Conservation (phyloP, 116 monocot species). For the Dioscorea cayenensis region DNA sequence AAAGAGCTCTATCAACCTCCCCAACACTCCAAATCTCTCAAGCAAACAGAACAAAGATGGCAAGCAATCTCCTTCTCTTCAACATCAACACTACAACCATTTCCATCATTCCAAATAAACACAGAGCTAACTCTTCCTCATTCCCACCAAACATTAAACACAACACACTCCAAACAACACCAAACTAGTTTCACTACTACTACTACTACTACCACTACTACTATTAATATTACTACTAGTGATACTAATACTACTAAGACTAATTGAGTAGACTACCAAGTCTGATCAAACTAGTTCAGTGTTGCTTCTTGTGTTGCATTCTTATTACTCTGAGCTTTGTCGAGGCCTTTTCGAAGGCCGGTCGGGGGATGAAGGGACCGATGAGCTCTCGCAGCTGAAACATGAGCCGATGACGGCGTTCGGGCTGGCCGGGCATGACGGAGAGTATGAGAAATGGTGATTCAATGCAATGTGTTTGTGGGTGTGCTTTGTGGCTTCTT, state of each 20-base stretch:
- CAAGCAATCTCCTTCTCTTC: neutral
- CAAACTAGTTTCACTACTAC: no score
- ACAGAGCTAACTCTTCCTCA: no score
- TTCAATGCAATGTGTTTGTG: conserved; percentile 3
- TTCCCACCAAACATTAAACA: no score
- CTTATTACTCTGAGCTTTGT: conserved; percentile 4
- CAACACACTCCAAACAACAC: no score
- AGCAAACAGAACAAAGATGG: conserved; percentile 1
- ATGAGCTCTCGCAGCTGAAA: conserved; percentile 59
- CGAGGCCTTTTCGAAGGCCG: neutral
- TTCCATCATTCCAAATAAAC: no score
- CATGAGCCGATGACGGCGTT: conserved; percentile 30
- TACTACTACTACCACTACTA: no score
- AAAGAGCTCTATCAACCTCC: neutral
- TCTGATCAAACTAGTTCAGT: neutral
- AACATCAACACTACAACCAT: neutral
- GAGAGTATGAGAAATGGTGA: neutral
- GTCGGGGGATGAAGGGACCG: conserved; percentile 8
- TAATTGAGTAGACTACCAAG: no score
- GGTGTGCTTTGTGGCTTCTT: conserved; percentile 2
- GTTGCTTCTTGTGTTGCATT: neutral
- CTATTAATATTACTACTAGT: neutral
- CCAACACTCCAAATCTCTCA: no score
- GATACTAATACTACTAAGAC: neutral
- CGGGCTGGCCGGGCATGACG: conserved; percentile 30